Base-by-base conservation (phyloP, 73 alveolate genomes). In the Paramecium biaurelia region DNA sequence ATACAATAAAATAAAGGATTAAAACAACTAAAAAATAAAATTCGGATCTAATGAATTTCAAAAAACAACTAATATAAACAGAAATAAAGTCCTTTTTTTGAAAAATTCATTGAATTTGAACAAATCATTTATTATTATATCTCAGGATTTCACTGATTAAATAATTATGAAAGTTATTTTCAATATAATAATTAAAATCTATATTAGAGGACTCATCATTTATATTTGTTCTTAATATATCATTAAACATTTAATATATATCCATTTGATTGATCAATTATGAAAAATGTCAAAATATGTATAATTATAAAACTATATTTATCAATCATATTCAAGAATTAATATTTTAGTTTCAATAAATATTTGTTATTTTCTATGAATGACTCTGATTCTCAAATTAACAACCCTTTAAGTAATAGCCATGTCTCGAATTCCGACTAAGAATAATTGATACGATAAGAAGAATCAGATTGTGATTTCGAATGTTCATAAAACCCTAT, bases 401-500 rank as follows among this genome's bases (percentile, higher is more conserved):
- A 30, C 20, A 63, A 63, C 6, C 84, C 84, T 9, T 18, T 63
- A 32, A 63, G 84, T 32, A 63, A 63, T 32, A 63, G 84, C 84
- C 41, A 63, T 24, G 84, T 63, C 49, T 63, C 84, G 24, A 26
- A 63, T 30, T 26, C 41, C 4, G 84, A 30, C 4, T 63, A 63
- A 63, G 45, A 26, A 63, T 26, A 26, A 30, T 32, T 63, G 9
- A 63, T 63, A 30, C 5, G 84, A 23, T 63, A 63, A 26, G 84
- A 32, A 63, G 84, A 63, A 63, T 63, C 84, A 30, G 84, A 63
- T 63, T 63, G 84, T 24, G 84, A 63, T 26, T 63, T 23, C 8
- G 84, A 63, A 32, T 63, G 47, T 63, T 26, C 84, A 63, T 63
- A 63, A 63, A 63, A 63, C 26, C 84, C 84, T 7, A 63, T 63